A percentile compares a stretch with the other conserved stretches of the same genome.
Evolutionary conservation across 139 green algal species (phyloP).

Genomic region (Helicosporidium sp.): DNA sequence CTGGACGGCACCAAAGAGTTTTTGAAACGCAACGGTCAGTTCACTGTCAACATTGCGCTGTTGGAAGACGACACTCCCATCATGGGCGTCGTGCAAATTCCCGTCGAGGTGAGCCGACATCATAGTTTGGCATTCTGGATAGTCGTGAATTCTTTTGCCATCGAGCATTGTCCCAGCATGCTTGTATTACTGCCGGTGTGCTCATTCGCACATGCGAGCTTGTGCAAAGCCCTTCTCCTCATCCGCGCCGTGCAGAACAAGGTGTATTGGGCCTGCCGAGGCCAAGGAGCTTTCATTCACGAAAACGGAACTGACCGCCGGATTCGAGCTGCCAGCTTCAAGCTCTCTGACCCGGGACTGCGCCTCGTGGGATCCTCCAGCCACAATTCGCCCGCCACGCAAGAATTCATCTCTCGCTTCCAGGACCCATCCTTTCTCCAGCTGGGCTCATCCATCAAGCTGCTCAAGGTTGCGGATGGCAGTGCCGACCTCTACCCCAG

Average conservation of each 20-base stretch:
- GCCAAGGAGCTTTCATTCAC: constrained; percentile 47
- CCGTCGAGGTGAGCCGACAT: constrained; percentile 11
- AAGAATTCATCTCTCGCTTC: constrained; percentile 51
- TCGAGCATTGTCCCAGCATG: not conserved
- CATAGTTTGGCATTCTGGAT: not conserved
- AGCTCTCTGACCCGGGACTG: constrained; percentile 19
- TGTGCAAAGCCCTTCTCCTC: not conserved
- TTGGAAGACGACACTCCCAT: constrained; percentile 31
- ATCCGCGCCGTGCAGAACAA: constrained; percentile 8
- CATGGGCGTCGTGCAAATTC: constrained; percentile 66
- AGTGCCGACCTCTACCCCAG: constrained; percentile 59
- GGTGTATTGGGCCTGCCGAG: constrained; percentile 47
- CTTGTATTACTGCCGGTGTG: not conserved
- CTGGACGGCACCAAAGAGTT: constrained; percentile 85
- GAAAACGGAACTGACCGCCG: constrained; percentile 4
- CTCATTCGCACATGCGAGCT: not conserved
- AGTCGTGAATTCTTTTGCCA: not conserved
- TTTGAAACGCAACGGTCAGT: constrained; percentile 70
- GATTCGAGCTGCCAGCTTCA: constrained; percentile 24
- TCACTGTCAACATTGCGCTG: constrained; percentile 77
- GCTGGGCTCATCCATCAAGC: constrained; percentile 61
- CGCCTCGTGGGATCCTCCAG: constrained; percentile 33
- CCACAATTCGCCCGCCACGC: constrained; percentile 38
- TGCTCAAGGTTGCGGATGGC: constrained; percentile 66
- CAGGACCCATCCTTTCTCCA: constrained; percentile 37